Base-by-base conservation (phyloP, 176 grass and related monocot species). In the Raddia guianensis region DNA sequence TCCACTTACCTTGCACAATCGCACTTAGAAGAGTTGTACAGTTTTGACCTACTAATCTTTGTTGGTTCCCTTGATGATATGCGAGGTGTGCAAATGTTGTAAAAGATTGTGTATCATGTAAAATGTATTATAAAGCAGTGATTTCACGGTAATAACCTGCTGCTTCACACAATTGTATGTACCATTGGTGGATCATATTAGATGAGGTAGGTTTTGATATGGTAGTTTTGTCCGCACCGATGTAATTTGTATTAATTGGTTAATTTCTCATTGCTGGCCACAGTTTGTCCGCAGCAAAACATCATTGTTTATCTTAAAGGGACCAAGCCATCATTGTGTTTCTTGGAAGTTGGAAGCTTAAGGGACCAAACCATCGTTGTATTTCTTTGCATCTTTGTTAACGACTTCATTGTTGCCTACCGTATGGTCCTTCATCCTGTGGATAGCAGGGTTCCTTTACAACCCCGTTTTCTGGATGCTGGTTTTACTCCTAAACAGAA, bases 1-100 rank as follows among this genome's bases (percentile, higher is more conserved):
- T 40, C 69, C 16, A 40, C 44, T 62, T 49, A 65, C 18, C 48
- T 50, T 77, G 35, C 15, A 40, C 37, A 40, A 5, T 40, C 37
- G 37, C 37, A 69, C 20, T 45, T 18, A 47, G 57, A 71, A 63
- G 55, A 70, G 77, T 55, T 80, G 77, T 71, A 65, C 65, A 89
- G 81, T 85, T 89, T 70, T 70, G 82, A 72, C 9, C 47, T 48
- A 72, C 49, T 73, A 67, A 44, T 79, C 76, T 81, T 89, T n/a
- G 63, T 53, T 40, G 43, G 12, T 40, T 9, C 21, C 42, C 3
- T 13, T 63, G 20, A 68, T 82, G 56, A 49, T 42, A 49, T 14
- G 9, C 0, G 49, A 37, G 18, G 64, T 76, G 54, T 63, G 72
- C 12, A 73, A n/a, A 3, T 75, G 76, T 65, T 76, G 62, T 85